These are phyloP conservation scores for Thuidium tamariscinum DNA, from an alignment of 225 moss, liverwort and hornwort genomes.

Conservation along the genomic window DNA sequence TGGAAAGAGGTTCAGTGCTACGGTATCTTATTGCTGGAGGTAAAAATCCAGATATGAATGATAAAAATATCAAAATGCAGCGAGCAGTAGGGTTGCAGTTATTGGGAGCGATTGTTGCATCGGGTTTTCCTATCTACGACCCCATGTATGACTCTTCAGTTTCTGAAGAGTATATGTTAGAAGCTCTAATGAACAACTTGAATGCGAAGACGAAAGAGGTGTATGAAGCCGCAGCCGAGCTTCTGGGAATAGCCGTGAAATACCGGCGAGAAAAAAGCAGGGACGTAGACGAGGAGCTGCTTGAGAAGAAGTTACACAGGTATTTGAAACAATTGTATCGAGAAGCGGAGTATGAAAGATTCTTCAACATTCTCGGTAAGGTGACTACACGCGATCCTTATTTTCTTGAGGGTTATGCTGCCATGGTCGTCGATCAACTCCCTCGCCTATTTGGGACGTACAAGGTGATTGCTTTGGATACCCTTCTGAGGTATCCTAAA, in stretches of 20 bases:
- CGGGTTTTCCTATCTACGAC: slow-evolving; percentile 65
- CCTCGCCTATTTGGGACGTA: slow-evolving; percentile 71
- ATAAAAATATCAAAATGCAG: slow-evolving; percentile 43
- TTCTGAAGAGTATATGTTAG: slow-evolving; percentile 56
- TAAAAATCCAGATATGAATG: slow-evolving; percentile 46
- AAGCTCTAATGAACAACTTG: slow-evolving; percentile 69
- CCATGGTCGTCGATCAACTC: slow-evolving; percentile 61
- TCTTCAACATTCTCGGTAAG: slow-evolving; percentile 78
- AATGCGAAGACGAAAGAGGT: slow-evolving; percentile 60
- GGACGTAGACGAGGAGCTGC: slow-evolving; percentile 14
- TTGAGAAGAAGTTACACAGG: slow-evolving; percentile 59
- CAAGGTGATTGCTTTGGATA: slow-evolving; percentile 59
- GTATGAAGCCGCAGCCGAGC: slow-evolving; percentile 88
- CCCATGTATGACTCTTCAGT: slow-evolving; percentile 30
- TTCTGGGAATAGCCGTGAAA: slow-evolving; percentile 61
- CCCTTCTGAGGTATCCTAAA: slow-evolving; percentile 54
- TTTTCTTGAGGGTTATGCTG: slow-evolving; percentile 50
- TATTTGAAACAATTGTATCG: slow-evolving; percentile 45
- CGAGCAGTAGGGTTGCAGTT: slow-evolving; percentile 75
- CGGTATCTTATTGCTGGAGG: slow-evolving; percentile 65
- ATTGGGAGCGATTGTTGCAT: slow-evolving; percentile 66
- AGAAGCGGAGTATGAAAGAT: slow-evolving; percentile 59
- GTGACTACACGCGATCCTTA: slow-evolving; percentile 49
- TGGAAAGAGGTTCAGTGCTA: slow-evolving; percentile 47
- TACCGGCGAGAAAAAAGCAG: slow-evolving; percentile 23